phyloP scores from a whole-genome alignment of 2,329 filamentous ascomycete species.

The Botrytis medusae region DNA sequence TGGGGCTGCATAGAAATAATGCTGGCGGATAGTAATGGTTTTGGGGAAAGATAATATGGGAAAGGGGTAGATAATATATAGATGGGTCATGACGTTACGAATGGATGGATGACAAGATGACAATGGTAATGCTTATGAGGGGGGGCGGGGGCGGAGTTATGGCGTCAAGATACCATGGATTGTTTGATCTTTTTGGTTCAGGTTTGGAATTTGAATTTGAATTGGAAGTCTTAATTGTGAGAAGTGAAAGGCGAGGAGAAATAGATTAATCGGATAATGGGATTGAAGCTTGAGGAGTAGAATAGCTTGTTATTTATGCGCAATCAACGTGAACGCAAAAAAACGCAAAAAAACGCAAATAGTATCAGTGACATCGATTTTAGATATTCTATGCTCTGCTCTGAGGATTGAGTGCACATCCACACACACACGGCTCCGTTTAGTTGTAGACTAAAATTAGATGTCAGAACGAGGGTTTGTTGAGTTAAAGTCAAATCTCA shows the following conservation, averaged over 20 bases:
- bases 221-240: background rate
- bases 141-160: background rate
- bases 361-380: background rate
- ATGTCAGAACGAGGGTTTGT: background rate
- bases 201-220: background rate
- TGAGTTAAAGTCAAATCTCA: background rate
- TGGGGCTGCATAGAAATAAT: background rate
- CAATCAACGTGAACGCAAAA: background rate
- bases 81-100: background rate
- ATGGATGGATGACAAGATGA: background rate
- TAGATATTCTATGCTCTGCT: background rate
- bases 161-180: slow-evolving; percentile 22
- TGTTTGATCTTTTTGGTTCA: slow-evolving; percentile 9
- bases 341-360: no score
- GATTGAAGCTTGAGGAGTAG: background rate
- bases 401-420: background rate
- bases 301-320: background rate
- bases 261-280: background rate
- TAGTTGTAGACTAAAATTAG: background rate
- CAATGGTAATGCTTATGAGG: background rate
- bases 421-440: background rate
- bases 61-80: background rate
- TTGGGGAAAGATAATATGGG: background rate
- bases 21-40: background rate
- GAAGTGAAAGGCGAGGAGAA: background rate